phyloP scores from a whole-genome alignment of 2,329 filamentous ascomycete species.

The Thermoascus crustaceus region DNA sequence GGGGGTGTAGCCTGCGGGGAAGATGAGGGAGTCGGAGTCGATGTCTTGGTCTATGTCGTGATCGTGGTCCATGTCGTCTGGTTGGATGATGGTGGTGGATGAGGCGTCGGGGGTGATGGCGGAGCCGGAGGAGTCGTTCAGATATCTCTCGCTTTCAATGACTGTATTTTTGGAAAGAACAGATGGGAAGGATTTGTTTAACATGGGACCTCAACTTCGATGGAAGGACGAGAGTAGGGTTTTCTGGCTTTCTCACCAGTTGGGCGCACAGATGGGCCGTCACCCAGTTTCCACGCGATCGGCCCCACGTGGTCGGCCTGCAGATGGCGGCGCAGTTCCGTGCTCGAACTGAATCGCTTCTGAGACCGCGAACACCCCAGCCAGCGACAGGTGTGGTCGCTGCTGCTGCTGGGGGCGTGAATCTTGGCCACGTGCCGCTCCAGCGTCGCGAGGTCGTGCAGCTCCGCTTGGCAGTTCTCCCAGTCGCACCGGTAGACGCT shows the following conservation, averaged over 20 bases:
- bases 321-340: constrained; percentile 44
- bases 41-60: constrained; percentile 6
- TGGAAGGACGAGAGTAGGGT: constrained; percentile 7
- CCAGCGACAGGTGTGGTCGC: constrained; percentile 20
- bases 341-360: constrained; percentile 11
- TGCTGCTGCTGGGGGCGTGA: constrained; percentile 35
- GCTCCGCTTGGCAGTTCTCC: constrained; percentile 47
- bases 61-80: no score
- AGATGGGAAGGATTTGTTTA: constrained; percentile 4
- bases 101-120: constrained; percentile 40
- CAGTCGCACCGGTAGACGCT: constrained; percentile 50
- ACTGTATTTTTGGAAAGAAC: no score
- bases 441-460: constrained; percentile 55
- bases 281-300: constrained; percentile 51
- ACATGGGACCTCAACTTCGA: constrained; percentile 20
- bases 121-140: constrained; percentile 40
- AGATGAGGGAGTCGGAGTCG: constrained; percentile 26
- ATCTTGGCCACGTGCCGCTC: constrained; percentile 51
- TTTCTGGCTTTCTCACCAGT: constrained; percentile 44
- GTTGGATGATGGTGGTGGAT: no score
- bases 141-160: constrained; percentile 36
- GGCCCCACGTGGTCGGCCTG: constrained; percentile 44
- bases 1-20: constrained; percentile 26
- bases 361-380: constrained; percentile 10
- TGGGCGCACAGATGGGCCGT: constrained; percentile 48